These are phyloP conservation scores for Amaranthus hypochondriacus DNA, from an alignment of 148 eudicot genomes.

Conservation along the genomic window DNA sequence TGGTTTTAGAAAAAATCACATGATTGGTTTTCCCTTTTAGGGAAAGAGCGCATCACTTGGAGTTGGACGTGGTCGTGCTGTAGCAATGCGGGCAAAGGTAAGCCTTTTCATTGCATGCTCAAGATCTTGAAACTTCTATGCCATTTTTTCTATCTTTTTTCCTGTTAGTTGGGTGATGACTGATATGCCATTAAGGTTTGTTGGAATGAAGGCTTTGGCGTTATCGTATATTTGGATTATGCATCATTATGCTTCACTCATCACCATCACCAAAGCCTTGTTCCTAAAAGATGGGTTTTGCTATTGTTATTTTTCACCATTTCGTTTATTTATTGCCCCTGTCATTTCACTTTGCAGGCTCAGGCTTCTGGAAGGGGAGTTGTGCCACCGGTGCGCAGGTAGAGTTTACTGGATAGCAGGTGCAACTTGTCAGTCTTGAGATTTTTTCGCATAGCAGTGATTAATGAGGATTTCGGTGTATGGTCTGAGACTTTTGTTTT, in stretches of 20 bases:
- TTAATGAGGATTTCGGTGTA: conserved; percentile 11
- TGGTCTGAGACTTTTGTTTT: conserved; percentile 1
- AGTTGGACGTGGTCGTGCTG: conserved; percentile 96
- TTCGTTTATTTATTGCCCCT: not conserved
- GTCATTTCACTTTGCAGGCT: conserved; percentile 39
- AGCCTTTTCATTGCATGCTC: not conserved
- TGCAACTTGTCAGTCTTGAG: conserved; percentile 2
- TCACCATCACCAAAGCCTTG: too few species aligned
- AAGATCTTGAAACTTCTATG: too few species aligned
- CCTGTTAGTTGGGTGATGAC: too few species aligned
- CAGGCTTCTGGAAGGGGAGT: conserved; percentile 75
- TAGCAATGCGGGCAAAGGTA: conserved; percentile 88
- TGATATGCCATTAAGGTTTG: too few species aligned
- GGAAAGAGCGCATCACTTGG: conserved; percentile 94
- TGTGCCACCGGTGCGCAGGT: conserved; percentile 63
- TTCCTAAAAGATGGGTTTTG: too few species aligned
- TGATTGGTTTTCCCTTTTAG: conserved; percentile 31
- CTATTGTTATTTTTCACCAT: too few species aligned
- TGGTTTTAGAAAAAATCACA: not conserved
- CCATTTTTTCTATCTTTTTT: too few species aligned
- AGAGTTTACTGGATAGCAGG: conserved; percentile 7
- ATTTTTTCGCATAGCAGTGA: conserved; percentile 11
- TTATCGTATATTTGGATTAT: not conserved
- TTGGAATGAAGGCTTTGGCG: too few species aligned
- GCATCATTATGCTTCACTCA: not conserved